These are phyloP conservation scores for Nicotiana obtusifolia DNA, from an alignment of 257 asterid genomes.

Conservation along the genomic window DNA sequence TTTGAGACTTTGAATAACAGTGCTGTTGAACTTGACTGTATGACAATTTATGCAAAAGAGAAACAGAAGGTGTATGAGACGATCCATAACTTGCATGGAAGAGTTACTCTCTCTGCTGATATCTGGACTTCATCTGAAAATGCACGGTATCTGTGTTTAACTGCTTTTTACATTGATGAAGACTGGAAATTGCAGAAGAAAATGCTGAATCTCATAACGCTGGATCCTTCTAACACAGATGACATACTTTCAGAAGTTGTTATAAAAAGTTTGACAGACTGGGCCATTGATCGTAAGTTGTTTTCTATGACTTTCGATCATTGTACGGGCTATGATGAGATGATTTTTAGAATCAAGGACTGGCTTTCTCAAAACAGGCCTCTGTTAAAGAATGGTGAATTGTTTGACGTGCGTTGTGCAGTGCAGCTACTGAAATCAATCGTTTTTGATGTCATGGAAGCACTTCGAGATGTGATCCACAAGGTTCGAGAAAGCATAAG, in stretches of 20 bases:
- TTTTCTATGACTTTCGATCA: constrained; percentile 87
- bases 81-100: constrained; percentile 61
- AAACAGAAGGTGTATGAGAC: constrained; percentile 62
- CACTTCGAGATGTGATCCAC: constrained; percentile 45
- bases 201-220: constrained; percentile 67
- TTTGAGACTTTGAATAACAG: constrained; percentile 61
- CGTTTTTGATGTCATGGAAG: constrained; percentile 60
- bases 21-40: constrained; percentile 70
- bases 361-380: constrained; percentile 70
- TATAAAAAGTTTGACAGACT: constrained; percentile 64
- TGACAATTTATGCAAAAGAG: constrained; percentile 63
- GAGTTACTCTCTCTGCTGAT: constrained; percentile 69
- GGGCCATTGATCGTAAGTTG: constrained; percentile 75
- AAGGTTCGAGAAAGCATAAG: constrained; percentile 67
- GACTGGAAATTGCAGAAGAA: constrained; percentile 85
- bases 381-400: constrained; percentile 66
- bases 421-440: constrained; percentile 67
- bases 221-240: constrained; percentile 63
- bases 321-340: constrained; percentile 47
- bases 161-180: constrained; percentile 71
- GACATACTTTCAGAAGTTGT: constrained; percentile 69
- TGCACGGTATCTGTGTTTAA: constrained; percentile 57
- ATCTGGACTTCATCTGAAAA: constrained; percentile 70
- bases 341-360: constrained; percentile 66
- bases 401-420: constrained; percentile 69